Percentiles rank a stretch among this genome's conserved stretches.
Conservation (phyloP, 2,329 filamentous ascomycete genomes). For the Exutisphaerella laricina region DNA sequence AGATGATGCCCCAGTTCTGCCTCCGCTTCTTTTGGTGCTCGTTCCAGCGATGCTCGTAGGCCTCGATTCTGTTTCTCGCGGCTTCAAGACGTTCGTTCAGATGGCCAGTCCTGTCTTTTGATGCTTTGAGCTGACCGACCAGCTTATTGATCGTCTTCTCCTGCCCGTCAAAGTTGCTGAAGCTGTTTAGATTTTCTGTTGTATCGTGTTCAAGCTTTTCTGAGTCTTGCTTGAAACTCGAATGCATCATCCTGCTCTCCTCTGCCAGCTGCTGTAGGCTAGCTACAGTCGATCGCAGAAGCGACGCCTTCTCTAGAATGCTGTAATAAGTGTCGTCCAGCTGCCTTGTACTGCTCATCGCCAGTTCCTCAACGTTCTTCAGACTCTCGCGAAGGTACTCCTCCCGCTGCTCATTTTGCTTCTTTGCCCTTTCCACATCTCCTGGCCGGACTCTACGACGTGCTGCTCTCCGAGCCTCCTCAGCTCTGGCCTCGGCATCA, state of each 20-base stretch:
- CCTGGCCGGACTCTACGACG: slow-evolving; percentile 32
- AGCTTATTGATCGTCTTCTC: slow-evolving; percentile 58
- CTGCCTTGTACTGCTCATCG: slow-evolving; percentile 57
- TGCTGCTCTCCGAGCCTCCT: slow-evolving; percentile 9
- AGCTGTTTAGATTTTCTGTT: slow-evolving; percentile 53
- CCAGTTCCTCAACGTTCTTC: slow-evolving; percentile 46
- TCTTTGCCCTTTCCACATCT: slow-evolving; percentile 37
- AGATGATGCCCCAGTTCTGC: slow-evolving; percentile 28
- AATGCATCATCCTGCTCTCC: slow-evolving; percentile 45
- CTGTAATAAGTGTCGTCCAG: slow-evolving; percentile 71
- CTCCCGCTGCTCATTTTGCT: slow-evolving; percentile 36
- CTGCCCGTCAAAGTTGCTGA: slow-evolving; percentile 61
- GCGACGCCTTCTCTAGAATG: slow-evolving; percentile 62
- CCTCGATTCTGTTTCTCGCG: slow-evolving; percentile 59
- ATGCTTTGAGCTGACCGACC: slow-evolving; percentile 55
- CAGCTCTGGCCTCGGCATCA: slow-evolving; percentile 17
- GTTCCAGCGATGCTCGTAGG: slow-evolving; percentile 61
- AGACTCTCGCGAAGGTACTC: slow-evolving; percentile 38
- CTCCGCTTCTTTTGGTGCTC: slow-evolving; percentile 60
- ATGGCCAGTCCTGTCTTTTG: slow-evolving; percentile 54
- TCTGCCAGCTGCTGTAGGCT: slow-evolving; percentile 62
- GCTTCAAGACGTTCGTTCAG: slow-evolving; percentile 60
- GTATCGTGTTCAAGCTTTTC: slow-evolving; percentile 57
- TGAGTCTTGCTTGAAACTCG: slow-evolving; percentile 54
- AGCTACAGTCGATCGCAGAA: slow-evolving; percentile 58